Percentiles rank a stretch among this genome's conserved stretches.
Evolutionary conservation across 805 yeast species (phyloP).

Genomic region (Tetrapisispora phaffii): DNA sequence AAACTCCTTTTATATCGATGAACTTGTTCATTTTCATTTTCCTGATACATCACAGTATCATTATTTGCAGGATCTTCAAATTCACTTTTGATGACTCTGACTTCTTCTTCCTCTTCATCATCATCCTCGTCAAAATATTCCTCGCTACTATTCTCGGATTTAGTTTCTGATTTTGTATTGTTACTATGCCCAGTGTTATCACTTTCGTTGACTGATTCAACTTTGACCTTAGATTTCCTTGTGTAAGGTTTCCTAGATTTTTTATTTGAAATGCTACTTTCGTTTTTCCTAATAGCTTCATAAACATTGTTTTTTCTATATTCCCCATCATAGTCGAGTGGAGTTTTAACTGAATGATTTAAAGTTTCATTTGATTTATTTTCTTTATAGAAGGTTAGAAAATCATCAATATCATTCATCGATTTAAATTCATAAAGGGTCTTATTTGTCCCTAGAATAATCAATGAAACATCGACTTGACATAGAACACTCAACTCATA

Average conservation of each 20-base stretch:
- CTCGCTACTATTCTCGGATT: not conserved
- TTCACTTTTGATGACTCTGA: constrained; percentile 8
- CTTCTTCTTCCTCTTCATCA: constrained; percentile 4
- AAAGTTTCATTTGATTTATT: constrained; percentile 3
- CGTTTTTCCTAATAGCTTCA: constrained; percentile 3
- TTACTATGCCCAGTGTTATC: not conserved
- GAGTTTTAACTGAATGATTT: constrained; percentile 23
- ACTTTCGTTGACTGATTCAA: not conserved
- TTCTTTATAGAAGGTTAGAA: constrained; percentile 36
- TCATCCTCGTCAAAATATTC: not conserved
- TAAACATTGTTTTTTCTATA: constrained; percentile 22
- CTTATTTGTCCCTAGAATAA: constrained; percentile 74
- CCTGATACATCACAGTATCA: not conserved
- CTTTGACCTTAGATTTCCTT: not conserved
- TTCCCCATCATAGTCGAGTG: constrained; percentile 58
- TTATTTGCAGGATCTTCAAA: not conserved
- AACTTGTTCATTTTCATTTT: not conserved
- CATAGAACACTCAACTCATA: constrained; percentile 70
- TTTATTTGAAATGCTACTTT: constrained; percentile 2
- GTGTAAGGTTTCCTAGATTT: constrained; percentile 4
- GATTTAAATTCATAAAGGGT: constrained; percentile 80
- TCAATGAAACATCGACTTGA: constrained; percentile 85
- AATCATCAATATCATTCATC: constrained; percentile 42
- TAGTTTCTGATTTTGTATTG: not conserved
- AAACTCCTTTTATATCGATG: not conserved